phyloP scores from a whole-genome alignment of 2,329 filamentous ascomycete species.

The Trichoderma lentiforme region DNA sequence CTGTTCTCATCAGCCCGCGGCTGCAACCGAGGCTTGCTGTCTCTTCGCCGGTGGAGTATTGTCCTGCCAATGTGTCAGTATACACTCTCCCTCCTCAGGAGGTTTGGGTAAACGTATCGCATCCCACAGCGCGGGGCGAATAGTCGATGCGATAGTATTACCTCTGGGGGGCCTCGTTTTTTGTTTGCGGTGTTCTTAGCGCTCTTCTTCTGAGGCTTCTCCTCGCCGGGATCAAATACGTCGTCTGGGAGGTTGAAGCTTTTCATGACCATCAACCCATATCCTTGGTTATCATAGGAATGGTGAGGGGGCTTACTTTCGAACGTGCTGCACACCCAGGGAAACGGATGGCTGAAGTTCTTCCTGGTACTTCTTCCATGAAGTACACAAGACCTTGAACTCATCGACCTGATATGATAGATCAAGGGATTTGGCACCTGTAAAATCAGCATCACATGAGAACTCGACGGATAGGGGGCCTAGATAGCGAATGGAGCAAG shows the following conservation, averaged over 20 bases:
- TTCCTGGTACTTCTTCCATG: conserved; percentile 70
- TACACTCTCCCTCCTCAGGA: conserved; percentile 12
- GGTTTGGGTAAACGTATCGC: not conserved
- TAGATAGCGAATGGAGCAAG: not conserved
- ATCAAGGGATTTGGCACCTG: conserved; percentile 68
- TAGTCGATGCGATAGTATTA: conserved; percentile 31
- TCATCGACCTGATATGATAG: conserved; percentile 78
- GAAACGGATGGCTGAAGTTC: conserved; percentile 61
- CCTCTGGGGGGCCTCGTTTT: conserved; percentile 50
- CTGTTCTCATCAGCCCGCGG: conserved; percentile 33
- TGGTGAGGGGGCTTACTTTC: conserved; percentile 61
- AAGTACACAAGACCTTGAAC: conserved; percentile 79
- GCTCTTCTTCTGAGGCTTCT: conserved; percentile 60
- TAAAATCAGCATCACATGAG: conserved; percentile 30
- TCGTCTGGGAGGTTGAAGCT: conserved; percentile 88
- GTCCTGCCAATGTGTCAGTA: conserved; percentile 34
- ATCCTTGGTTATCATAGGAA: not conserved
- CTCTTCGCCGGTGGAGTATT: conserved; percentile 38
- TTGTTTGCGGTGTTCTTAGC: conserved; percentile 41
- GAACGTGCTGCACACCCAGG: conserved; percentile 76
- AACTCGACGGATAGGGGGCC: not conserved
- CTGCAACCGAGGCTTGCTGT: conserved; percentile 41
- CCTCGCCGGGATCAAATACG: conserved; percentile 79
- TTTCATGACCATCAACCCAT: conserved; percentile 38
- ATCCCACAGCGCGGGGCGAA: conserved; percentile 17